A percentile compares a stretch with the other conserved stretches of the same genome.
These are phyloP conservation scores for Metschnikowia gruessii DNA, from an alignment of 805 yeast genomes.

Conservation along the genomic window DNA sequence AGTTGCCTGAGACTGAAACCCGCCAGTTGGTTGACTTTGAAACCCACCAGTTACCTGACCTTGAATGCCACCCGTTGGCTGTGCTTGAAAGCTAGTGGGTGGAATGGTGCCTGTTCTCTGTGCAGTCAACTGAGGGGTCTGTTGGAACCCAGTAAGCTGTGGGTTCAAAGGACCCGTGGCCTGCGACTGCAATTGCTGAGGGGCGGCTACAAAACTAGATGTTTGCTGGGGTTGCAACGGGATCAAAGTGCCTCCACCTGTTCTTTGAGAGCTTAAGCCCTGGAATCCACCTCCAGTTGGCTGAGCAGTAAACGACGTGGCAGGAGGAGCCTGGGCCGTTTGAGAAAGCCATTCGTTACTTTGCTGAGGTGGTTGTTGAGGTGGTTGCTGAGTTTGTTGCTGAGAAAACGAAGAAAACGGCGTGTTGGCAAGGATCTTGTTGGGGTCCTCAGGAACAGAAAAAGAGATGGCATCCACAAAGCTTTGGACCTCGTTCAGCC, in stretches of 20 bases:
- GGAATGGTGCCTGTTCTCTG: conserved; percentile 20
- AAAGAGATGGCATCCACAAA: conserved; percentile 88
- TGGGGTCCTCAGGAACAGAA: conserved; percentile 60
- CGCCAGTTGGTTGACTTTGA: conserved; percentile 21
- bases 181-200: conserved; percentile 25
- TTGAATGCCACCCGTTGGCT: conserved; percentile 21
- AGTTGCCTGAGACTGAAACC: conserved; percentile 19
- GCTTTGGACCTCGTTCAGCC: conserved; percentile 80
- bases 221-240: conserved; percentile 66
- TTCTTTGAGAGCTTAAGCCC: conserved; percentile 32
- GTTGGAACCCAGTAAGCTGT: conserved; percentile 21
- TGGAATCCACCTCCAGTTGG: conserved; percentile 31
- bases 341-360: conserved; percentile 22
- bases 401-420: conserved; percentile 37
- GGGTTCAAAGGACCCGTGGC: conserved; percentile 35
- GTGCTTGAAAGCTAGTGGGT: conserved; percentile 16
- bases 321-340: not conserved
- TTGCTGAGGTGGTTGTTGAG: conserved; percentile 5
- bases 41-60: conserved; percentile 22
- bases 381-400: not conserved
- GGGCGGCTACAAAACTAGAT: conserved; percentile 54
- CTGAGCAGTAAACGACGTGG: conserved; percentile 39
- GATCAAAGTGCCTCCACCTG: conserved; percentile 45
- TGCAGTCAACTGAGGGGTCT: conserved; percentile 13
- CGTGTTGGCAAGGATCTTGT: conserved; percentile 41